Conservation (phyloP, 1,284 basidiomycete genomes). For the Cronartium quercuum region DNA sequence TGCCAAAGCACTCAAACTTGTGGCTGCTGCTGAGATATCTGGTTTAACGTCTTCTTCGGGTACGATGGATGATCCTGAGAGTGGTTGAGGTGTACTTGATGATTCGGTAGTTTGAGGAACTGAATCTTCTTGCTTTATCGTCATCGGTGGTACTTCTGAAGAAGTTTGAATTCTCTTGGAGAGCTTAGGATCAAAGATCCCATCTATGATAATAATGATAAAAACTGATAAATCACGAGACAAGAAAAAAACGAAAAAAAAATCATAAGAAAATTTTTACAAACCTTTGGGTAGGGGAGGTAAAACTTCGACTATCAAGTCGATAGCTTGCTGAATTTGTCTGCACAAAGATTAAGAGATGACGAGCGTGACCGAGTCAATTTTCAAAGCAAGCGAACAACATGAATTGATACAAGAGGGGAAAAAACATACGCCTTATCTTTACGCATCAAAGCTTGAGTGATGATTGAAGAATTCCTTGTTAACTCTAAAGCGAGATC, state of each 20-base stretch:
- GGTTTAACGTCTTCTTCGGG: conserved; percentile 35
- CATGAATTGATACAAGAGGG: not conserved
- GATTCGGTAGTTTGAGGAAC: conserved; percentile 24
- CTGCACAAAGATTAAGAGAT: not conserved
- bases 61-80: not conserved
- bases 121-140: conserved; percentile 43
- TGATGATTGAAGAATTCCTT: conserved; percentile 32
- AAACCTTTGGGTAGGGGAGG: conserved; percentile 81
- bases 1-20: conserved; percentile 5
- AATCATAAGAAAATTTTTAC: conserved; percentile 42
- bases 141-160: no score
- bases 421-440: conserved; percentile 16
- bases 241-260: conserved; percentile 3
- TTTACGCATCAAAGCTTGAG: conserved; percentile 37
- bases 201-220: conserved; percentile 37
- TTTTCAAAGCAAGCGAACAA: not conserved
- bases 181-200: conserved; percentile 45
- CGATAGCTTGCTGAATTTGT: conserved; percentile 84
- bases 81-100: not conserved
- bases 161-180: conserved; percentile 41
- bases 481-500: conserved; percentile 54
- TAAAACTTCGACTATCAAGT: conserved; percentile 77
- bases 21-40: conserved; percentile 20
- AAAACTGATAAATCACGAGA: not conserved
- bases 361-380: not conserved